Evolutionary conservation across 306 rosid genomes (phyloP), one percentile per base, ranked within the genome.

Genomic region (Delonix regia): DNA sequence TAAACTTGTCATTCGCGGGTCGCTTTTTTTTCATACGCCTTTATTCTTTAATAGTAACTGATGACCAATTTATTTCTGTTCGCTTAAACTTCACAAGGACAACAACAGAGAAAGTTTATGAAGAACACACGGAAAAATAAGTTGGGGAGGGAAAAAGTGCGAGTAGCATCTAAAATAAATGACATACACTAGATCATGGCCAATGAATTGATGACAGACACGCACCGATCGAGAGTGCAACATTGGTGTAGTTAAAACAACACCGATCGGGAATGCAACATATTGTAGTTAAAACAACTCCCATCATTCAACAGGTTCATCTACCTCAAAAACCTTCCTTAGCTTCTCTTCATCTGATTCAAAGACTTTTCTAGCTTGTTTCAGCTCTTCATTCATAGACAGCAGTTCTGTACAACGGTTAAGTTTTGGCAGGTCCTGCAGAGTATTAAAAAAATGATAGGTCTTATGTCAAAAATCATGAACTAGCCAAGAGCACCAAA

Each of bases 321-420:
- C 93, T 1, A 84, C 86, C 81, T 92, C 98, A 73, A 82, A 90
- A 53, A 83, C 95, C 86, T 90, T 94, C 80, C 89, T 92, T 82
- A 92, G 81, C 82, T 94, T 89, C 81, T 92, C 96, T 83, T 92
- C 97, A 41, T 92, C 97, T 21, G 88, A 82, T 83, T 92, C 96
- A 57, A 94, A 94, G 77, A 94, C 97, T 81, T 90, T 94, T 73
- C 92, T 90, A 57, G 97, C 98, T 80, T 94, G 97, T 83, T 94
- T 92, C 81, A 94, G 90, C 76, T 92, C 97, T 80, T 94, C 97
- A 71, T 92, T 89, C 97, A 94, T 90, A 16, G 97, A 90, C 65
- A 94, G 76, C 89, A 92, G 76, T 83, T 94, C 98, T 9, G 89
- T 81, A 67, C 90, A 92, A 0, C 97, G 97, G 84, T 94, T 92